These are phyloP conservation scores for Fragaria vesca DNA, from an alignment of 306 rosid species.

Conservation along the genomic window DNA sequence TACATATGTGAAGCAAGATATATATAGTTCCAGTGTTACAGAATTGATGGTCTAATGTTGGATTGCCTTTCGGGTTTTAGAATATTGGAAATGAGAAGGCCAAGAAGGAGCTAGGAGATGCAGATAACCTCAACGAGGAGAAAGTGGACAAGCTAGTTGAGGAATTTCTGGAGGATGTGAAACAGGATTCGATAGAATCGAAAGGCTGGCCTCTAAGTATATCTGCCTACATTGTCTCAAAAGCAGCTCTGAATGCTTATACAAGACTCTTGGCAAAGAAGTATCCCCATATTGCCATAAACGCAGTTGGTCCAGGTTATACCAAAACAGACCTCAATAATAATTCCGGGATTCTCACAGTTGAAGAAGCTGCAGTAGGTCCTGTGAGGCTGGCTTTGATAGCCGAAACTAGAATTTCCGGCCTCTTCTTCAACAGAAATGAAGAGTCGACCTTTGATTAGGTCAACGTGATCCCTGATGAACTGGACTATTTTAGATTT, in stretches of 20 bases:
- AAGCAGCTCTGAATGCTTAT: conserved; percentile 30
- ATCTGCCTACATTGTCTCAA: conserved; percentile 21
- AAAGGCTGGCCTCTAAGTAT: conserved; percentile 40
- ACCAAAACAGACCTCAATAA: not conserved
- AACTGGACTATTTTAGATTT: not conserved
- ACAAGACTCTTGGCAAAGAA: conserved; percentile 41
- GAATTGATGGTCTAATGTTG: too few species aligned
- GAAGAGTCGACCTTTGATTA: conserved; percentile 6
- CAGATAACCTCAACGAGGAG: conserved; percentile 41
- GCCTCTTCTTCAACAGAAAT: not conserved
- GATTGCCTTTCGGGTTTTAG: not conserved
- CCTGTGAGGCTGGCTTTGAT: not conserved
- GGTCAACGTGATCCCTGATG: not conserved
- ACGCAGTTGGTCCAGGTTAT: conserved; percentile 43
- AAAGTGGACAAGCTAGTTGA: conserved; percentile 37
- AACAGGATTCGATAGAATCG: conserved; percentile 36
- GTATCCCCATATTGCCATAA: conserved; percentile 30
- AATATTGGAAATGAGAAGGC: not conserved
- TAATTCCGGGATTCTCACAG: not conserved
- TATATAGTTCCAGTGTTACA: too few species aligned
- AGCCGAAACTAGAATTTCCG: not conserved
- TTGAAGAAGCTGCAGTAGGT: conserved; percentile 9
- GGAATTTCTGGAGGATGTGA: conserved; percentile 33
- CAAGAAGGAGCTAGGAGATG: conserved; percentile 24
- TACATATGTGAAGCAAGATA: too few species aligned